These are phyloP conservation scores for Sutorius eximius DNA, from an alignment of 1,284 basidiomycete genomes.

Conservation along the genomic window DNA sequence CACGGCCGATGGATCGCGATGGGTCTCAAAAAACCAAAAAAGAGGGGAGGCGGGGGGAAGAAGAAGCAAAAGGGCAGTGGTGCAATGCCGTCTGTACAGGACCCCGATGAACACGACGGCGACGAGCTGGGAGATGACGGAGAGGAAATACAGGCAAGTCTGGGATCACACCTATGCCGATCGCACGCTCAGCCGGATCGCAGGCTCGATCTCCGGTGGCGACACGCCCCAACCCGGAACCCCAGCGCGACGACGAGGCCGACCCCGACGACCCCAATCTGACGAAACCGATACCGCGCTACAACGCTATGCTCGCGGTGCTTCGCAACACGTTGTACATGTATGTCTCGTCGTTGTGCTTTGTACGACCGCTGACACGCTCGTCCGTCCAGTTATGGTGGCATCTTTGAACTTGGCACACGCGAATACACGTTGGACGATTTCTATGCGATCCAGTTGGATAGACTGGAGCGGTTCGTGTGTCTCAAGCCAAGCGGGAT, in stretches of 20 bases:
- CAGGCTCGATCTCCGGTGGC: constrained; percentile 4
- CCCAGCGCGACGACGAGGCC: constrained; percentile 31
- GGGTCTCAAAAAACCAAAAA: constrained; percentile 68
- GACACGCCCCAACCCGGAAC: neutral
- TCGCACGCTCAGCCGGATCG: neutral
- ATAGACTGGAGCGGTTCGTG: constrained; percentile 76
- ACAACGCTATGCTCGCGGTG: constrained; percentile 90
- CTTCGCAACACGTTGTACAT: constrained; percentile 85
- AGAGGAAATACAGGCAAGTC: constrained; percentile 28
- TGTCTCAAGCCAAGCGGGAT: constrained; percentile 70
- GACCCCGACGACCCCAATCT: constrained; percentile 73
- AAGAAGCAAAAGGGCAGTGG: constrained; percentile 36
- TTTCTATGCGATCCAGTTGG: constrained; percentile 74
- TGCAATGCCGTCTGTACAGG: neutral
- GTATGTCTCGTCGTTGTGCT: constrained; percentile 40
- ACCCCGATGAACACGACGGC: constrained; percentile 29
- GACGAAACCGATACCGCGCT: constrained; percentile 75
- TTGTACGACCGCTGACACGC: neutral
- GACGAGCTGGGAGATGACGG: constrained; percentile 33
- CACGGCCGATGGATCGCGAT: constrained; percentile 83
- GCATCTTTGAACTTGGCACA: constrained; percentile 79
- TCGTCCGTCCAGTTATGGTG: constrained; percentile 66
- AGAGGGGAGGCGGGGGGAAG: constrained; percentile 44
- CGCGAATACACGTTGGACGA: constrained; percentile 87
- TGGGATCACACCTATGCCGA: neutral